Conservation (phyloP, 164 flowering plant genomes). For the Nelumbo lutea region DNA sequence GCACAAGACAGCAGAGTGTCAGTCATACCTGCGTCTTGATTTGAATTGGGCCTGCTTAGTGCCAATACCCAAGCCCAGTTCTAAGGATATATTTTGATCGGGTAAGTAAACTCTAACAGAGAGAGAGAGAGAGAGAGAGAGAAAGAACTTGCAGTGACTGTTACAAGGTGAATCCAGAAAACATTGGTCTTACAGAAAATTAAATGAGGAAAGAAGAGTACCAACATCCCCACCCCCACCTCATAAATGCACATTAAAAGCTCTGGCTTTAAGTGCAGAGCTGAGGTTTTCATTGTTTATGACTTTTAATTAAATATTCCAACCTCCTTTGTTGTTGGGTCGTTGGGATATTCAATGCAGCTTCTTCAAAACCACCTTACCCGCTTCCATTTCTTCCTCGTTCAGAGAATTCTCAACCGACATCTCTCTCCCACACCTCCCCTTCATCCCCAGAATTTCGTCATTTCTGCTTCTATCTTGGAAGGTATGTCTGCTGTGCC, state of each 20-base stretch:
- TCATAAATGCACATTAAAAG: neutral
- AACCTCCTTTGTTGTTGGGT: constrained; percentile 12
- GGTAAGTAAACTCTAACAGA: too few relatives aligned
- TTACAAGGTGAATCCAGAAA: too few relatives aligned
- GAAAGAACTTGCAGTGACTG: too few relatives aligned
- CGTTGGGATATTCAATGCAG: constrained; percentile 14
- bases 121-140: too few relatives aligned
- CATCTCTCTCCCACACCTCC: neutral
- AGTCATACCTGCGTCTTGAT: too few relatives aligned
- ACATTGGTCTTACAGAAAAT: too few relatives aligned
- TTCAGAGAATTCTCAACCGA: constrained; percentile 6
- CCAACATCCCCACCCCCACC: neutral
- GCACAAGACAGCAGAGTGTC: too few relatives aligned
- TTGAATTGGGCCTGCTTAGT: too few relatives aligned
- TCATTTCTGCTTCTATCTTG: neutral
- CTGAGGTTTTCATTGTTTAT: neutral
- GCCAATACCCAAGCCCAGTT: too few relatives aligned
- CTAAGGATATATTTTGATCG: too few relatives aligned
- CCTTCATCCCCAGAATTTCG: neutral
- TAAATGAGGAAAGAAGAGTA: neutral
- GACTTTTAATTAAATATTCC: constrained; percentile 10
- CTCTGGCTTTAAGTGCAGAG: too few relatives aligned
- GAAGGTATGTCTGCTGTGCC: too few relatives aligned
- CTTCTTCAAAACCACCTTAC: neutral
- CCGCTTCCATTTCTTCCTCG: neutral